Evolutionary conservation across 2,329 filamentous ascomycete genomes (phyloP).

Genomic region (Neonectria ditissima): DNA sequence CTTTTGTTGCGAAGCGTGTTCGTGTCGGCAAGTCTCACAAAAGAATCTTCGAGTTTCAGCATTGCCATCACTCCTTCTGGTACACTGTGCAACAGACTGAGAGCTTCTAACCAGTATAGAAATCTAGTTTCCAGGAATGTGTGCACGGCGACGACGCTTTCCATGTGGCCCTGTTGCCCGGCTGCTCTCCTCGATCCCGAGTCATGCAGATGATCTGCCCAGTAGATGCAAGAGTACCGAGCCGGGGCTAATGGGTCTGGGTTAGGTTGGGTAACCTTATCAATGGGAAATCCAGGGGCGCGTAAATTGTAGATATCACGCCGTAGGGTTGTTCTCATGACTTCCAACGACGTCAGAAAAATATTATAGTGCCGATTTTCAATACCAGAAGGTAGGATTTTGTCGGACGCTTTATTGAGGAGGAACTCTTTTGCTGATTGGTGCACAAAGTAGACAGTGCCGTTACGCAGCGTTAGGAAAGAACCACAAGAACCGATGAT

Average conservation of each 20-base stretch:
- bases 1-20: no score
- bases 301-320: constrained; percentile 52
- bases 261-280: constrained; percentile 19
- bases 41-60: background rate
- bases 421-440: constrained; percentile 59
- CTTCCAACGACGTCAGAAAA: constrained; percentile 50
- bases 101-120: constrained; percentile 58
- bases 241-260: constrained; percentile 28
- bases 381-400: constrained; percentile 47
- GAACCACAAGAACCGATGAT: constrained; percentile 53
- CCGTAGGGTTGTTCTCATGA: constrained; percentile 44
- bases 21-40: no score
- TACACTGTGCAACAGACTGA: constrained; percentile 49
- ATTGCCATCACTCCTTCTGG: background rate
- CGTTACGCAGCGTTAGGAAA: constrained; percentile 51
- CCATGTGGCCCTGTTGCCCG: background rate
- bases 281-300: constrained; percentile 19
- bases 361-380: constrained; percentile 46
- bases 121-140: background rate
- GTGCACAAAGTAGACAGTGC: constrained; percentile 52
- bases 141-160: background rate
- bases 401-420: constrained; percentile 36
- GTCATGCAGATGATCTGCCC: constrained; percentile 34
- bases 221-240: constrained; percentile 39
- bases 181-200: background rate